Evolutionary conservation across 768 basidiomycete genomes (phyloP).

Genomic region (Erythrobasidium yunnanense): DNA sequence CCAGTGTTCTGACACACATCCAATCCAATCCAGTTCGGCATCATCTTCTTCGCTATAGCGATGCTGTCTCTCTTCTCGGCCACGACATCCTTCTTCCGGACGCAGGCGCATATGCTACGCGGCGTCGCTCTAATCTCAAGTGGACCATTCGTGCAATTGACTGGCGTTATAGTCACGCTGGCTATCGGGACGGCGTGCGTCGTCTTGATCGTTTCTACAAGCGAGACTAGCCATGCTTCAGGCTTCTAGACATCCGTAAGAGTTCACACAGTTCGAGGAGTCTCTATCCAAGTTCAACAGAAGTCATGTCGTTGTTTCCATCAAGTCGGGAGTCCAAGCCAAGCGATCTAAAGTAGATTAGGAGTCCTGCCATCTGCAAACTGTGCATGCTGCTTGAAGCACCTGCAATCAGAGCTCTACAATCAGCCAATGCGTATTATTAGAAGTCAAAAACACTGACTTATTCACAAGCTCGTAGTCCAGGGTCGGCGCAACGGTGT

Average conservation of each 20-base stretch:
- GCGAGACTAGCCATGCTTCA: too few relatives aligned
- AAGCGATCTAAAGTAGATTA: neutral
- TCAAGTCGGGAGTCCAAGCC: too few relatives aligned
- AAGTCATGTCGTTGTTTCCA: too few relatives aligned
- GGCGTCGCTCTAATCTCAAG: neutral
- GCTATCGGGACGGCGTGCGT: conserved; percentile 5
- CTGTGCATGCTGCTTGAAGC: conserved; percentile 10
- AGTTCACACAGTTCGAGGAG: too few relatives aligned
- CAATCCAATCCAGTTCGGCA: neutral
- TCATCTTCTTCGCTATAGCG: conserved; percentile 8
- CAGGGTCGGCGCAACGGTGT: conserved; percentile 20
- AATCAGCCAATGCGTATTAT: neutral
- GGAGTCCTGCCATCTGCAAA: neutral
- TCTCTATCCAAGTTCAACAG: too few relatives aligned
- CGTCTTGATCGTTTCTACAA: neutral
- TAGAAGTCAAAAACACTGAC: neutral
- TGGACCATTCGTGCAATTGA: neutral
- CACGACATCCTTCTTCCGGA: conserved; percentile 12
- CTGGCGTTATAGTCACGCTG: neutral
- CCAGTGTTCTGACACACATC: neutral
- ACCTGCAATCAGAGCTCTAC: neutral
- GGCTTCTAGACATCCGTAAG: too few relatives aligned
- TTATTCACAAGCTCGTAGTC: conserved; percentile 30
- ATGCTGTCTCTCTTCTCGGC: conserved; percentile 4
- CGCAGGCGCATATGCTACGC: neutral